Base-by-base conservation (phyloP, 1,139 yeast species). In the Protomyces gravidus region DNA sequence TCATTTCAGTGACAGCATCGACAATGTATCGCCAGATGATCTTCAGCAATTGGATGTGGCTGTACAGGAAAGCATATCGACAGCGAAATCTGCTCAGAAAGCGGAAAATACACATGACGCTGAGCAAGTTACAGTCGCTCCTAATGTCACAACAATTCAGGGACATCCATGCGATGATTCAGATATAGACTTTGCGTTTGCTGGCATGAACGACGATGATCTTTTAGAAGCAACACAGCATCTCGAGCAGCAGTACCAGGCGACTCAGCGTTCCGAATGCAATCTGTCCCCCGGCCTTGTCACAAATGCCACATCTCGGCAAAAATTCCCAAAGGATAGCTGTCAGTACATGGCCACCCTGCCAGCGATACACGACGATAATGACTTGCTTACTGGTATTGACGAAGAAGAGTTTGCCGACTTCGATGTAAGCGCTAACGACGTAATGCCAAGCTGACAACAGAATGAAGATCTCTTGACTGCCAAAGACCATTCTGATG, bases 351-450 rank as follows among this genome's bases (percentile, higher is more conserved):
- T 19, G 23, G 15, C 40, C 15, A 7, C n/a, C 15, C 39, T 6
- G n/a, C n/a, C n/a, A n/a, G 19, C 23, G 19, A 19, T 45, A n/a
- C 19, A 2, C 13, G 27, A 27, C 5, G 51, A 25, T 27, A 47
- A 27, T 21, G 36, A 53, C 25, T 23, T 53, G 26, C 42, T 53
- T 19, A 46, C 47, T 11, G 58, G 58, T 15, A 42, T 53, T 7
- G 58, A 53, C 7, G 51, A 53, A 5, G 58, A 53, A n/a, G 49
- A 23, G 25, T 53, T 53, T 36, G 47, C 58, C 28, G 58, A 53
- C 39, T 53, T 53, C 23, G 51, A 53, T 30, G 58, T 32, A 25
- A 36, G 45, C n/a, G n/a, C n/a, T n/a, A n/a, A n/a, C n/a, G n/a
- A n/a, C n/a, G n/a, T n/a, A n/a, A n/a, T n/a, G n/a, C n/a, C 17